A percentile compares a stretch with the other conserved stretches of the same genome.
These are phyloP conservation scores for Malassezia furfur DNA, from an alignment of 1,284 basidiomycete species.

Conservation along the genomic window DNA sequence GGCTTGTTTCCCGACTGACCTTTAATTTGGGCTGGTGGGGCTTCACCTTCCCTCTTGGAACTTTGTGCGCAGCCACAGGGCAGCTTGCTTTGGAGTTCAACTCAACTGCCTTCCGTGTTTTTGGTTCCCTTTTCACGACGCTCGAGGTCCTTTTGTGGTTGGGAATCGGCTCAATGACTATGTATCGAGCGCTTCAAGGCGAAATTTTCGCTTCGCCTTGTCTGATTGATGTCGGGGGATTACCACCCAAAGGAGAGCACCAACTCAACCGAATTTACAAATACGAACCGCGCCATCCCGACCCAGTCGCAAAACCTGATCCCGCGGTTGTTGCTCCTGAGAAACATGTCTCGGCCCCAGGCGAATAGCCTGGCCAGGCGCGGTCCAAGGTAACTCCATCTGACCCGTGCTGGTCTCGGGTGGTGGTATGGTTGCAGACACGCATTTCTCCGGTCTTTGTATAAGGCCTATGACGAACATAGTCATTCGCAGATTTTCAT, in stretches of 20 bases:
- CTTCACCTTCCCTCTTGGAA: constrained; percentile 35
- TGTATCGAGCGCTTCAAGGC: constrained; percentile 15
- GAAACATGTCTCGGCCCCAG: no score
- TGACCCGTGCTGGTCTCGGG: no score
- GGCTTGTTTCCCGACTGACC: constrained; percentile 21
- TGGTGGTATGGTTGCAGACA: no score
- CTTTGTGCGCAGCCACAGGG: constrained; percentile 24
- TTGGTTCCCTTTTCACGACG: constrained; percentile 26
- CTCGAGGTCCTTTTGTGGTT: constrained; percentile 26
- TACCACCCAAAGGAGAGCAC: constrained; percentile 22
- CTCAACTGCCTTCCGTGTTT: constrained; percentile 22
- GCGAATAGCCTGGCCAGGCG: no score
- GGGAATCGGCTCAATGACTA: neutral
- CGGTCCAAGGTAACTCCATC: no score
- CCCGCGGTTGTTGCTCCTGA: neutral
- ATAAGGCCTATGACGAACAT: no score
- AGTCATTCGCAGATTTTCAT: no score
- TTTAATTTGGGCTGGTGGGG: constrained; percentile 43
- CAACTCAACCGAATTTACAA: neutral
- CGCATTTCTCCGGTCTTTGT: no score
- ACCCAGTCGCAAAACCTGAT: neutral
- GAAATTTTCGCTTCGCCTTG: constrained; percentile 31
- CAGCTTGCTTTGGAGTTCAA: constrained; percentile 29
- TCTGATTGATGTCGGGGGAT: constrained; percentile 25
- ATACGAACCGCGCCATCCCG: neutral